Percentiles rank a stretch among this genome's conserved stretches.
These are phyloP conservation scores for Cetradonia linearis DNA, from an alignment of 495 filamentous ascomycete species.

Conservation along the genomic window DNA sequence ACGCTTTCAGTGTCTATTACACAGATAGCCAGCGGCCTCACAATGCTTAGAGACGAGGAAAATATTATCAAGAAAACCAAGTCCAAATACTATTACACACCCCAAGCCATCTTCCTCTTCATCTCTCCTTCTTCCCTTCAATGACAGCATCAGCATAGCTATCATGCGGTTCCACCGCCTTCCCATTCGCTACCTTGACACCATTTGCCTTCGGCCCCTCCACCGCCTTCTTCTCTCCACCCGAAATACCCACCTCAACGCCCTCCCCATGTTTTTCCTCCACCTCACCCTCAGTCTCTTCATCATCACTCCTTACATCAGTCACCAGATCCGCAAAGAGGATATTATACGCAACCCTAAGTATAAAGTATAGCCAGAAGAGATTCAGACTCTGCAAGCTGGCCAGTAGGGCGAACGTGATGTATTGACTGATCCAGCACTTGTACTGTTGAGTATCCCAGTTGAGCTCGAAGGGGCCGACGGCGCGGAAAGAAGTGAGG, in stretches of 20 bases:
- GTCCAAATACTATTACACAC: not conserved
- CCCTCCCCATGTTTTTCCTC: slow-evolving; percentile 14
- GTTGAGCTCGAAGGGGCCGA: slow-evolving; percentile 79
- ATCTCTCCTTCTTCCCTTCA: slow-evolving; percentile 17
- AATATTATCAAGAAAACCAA: not conserved
- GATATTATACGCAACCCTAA: slow-evolving; percentile 58
- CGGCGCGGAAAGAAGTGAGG: slow-evolving; percentile 76
- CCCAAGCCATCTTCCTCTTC: not conserved
- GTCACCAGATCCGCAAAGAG: slow-evolving; percentile 40
- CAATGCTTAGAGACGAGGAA: too few relatives aligned
- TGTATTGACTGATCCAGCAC: slow-evolving; percentile 62
- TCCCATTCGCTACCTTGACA: slow-evolving; percentile 7
- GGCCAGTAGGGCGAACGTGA: slow-evolving; percentile 60
- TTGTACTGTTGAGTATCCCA: slow-evolving; percentile 82
- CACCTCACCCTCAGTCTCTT: slow-evolving; percentile 42
- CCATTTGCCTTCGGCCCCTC: slow-evolving; percentile 9
- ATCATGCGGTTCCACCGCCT: slow-evolving; percentile 5
- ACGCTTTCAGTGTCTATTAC: not conserved
- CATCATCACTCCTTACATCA: slow-evolving; percentile 54
- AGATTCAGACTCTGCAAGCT: slow-evolving; percentile 71
- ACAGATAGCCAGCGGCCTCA: not conserved
- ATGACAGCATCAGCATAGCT: slow-evolving; percentile 12
- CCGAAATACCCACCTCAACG: not conserved
- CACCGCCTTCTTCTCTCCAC: not conserved
- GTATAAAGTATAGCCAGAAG: slow-evolving; percentile 79